phyloP scores from a whole-genome alignment of 2,329 filamentous ascomycete genomes.

The Sclerotinia glacialis region DNA sequence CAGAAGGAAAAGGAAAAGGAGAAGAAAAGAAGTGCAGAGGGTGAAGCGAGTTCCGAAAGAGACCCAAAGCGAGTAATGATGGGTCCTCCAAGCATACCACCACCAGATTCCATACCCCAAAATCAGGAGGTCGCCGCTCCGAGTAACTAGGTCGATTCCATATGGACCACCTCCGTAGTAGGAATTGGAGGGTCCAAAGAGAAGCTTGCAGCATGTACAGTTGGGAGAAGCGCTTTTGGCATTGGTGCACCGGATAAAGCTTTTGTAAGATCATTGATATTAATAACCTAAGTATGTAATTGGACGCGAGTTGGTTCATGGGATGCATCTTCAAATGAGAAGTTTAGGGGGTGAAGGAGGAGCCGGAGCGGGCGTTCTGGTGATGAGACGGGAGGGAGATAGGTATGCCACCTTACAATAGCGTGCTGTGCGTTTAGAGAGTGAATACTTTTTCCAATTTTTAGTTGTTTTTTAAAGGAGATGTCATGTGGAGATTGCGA shows the following conservation, averaged over 20 bases:
- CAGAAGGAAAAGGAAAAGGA: slow-evolving; percentile 39
- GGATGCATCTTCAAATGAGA: slow-evolving; percentile 10
- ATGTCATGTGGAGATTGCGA: background rate
- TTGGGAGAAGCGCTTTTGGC: slow-evolving; percentile 8
- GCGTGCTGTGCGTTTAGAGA: background rate
- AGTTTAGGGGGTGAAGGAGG: background rate
- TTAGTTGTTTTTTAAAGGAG: background rate
- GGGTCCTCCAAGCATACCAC: slow-evolving; percentile 27
- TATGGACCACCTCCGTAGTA: background rate
- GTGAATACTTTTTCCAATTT: background rate
- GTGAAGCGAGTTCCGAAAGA: slow-evolving; percentile 27
- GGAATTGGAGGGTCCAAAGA: background rate
- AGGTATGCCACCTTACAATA: background rate
- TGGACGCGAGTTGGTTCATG: background rate
- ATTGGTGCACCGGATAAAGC: background rate
- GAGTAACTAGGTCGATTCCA: background rate
- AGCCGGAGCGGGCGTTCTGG: slow-evolving; percentile 7
- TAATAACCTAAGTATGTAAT: slow-evolving; percentile 4
- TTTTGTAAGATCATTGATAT: slow-evolving; percentile 21
- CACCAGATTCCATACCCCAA: slow-evolving; percentile 10
- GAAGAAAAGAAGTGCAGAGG: slow-evolving; percentile 35
- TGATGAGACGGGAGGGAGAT: slow-evolving; percentile 1
- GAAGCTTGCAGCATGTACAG: slow-evolving; percentile 11
- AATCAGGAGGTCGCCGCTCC: background rate
- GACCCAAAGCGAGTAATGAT: slow-evolving; percentile 36